Evolutionary conservation across 306 rosid species (phyloP).

Genomic region (Cucumis sativus): DNA sequence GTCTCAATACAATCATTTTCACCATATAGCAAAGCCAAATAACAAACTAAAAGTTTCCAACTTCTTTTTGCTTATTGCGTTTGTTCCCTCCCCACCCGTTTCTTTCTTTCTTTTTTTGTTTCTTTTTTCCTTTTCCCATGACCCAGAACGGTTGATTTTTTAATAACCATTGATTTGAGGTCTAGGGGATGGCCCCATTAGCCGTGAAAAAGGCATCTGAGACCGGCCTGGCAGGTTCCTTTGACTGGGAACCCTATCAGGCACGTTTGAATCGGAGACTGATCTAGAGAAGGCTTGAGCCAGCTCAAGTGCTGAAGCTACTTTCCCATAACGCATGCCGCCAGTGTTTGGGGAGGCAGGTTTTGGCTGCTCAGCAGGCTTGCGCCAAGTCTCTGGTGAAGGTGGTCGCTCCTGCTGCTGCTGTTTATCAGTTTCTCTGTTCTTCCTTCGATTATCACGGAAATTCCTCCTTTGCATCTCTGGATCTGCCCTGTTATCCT

Average conservation of each 20-base stretch:
- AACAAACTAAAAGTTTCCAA: conserved; percentile 4
- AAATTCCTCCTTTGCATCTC: conserved; percentile 62
- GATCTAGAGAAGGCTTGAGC: conserved; percentile 91
- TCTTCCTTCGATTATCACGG: conserved; percentile 46
- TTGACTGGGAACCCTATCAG: conserved; percentile 40
- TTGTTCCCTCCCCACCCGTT: not conserved
- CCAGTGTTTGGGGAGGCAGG: conserved; percentile 25
- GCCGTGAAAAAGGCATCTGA: conserved; percentile 79
- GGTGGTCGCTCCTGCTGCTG: conserved; percentile 57
- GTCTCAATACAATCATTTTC: not conserved
- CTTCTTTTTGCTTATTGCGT: not conserved
- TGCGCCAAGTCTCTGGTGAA: conserved; percentile 94
- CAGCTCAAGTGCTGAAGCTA: conserved; percentile 86
- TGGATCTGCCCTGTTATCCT: conserved; percentile 47
- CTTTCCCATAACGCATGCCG: conserved; percentile 49
- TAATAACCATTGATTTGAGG: conserved; percentile 90
- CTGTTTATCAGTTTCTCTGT: conserved; percentile 44
- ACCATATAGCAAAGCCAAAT: conserved; percentile 3
- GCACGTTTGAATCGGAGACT: conserved; percentile 50
- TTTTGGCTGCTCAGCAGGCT: conserved; percentile 59
- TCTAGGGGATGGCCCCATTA: conserved; percentile 67
- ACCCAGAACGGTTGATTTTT: not conserved
- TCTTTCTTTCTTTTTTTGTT: not conserved
- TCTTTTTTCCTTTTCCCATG: not conserved
- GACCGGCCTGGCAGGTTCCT: conserved; percentile 39